These are phyloP conservation scores for Tillandsia fasciculata DNA, from an alignment of 176 grass and related monocot species.

Conservation along the genomic window DNA sequence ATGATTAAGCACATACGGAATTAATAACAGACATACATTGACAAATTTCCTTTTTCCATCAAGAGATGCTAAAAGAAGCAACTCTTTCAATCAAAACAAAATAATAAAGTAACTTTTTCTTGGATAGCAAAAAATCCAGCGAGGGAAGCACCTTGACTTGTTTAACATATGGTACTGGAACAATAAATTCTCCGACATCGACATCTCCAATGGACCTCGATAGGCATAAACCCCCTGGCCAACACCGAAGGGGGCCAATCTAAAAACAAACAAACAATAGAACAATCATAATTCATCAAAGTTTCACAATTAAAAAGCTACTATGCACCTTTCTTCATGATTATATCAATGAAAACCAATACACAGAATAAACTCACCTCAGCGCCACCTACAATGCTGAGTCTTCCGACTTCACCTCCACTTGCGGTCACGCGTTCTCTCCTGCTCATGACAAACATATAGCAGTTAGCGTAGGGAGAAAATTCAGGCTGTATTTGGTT, in stretches of 20 bases:
- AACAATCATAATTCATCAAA: neutral
- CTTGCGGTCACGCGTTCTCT: conserved; percentile 89
- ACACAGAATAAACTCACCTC: conserved; percentile 44
- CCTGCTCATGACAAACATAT: conserved; percentile 28
- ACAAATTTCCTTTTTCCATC: neutral
- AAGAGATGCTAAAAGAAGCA: neutral
- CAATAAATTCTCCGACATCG: conserved; percentile 94
- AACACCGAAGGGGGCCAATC: conserved; percentile 89
- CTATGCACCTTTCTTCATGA: neutral
- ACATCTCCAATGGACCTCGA: conserved; percentile 98
- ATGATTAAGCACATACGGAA: neutral
- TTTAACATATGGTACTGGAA: conserved; percentile 91
- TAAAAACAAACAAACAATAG: conserved; percentile 29
- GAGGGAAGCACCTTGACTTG: conserved; percentile 69
- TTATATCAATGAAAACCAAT: conserved; percentile 4
- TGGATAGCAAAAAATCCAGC: neutral
- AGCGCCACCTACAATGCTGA: conserved; percentile 89
- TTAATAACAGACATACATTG: conserved; percentile 4
- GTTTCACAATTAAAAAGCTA: neutral
- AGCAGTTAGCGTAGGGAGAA: neutral
- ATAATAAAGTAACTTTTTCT: too few species aligned
- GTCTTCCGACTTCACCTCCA: conserved; percentile 96
- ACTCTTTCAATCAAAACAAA: neutral
- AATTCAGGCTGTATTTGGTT: neutral
- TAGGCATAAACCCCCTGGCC: conserved; percentile 86